Base-by-base conservation (phyloP, 1,284 basidiomycete species). In the Puccinia horiana region DNA sequence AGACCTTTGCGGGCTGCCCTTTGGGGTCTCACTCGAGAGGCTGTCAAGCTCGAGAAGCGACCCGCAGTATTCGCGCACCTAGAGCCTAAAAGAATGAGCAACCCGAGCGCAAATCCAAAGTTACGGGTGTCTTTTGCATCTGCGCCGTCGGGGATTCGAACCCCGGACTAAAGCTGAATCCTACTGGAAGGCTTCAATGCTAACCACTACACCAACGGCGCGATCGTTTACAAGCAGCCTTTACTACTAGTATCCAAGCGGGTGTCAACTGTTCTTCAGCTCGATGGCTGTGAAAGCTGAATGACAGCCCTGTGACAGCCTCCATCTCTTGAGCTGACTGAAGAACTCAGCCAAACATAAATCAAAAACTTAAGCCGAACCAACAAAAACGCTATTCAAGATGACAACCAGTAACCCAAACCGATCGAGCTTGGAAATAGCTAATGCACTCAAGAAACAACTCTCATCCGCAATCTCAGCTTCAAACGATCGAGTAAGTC, bases 141-240 rank as follows among this genome's bases (percentile, higher is more conserved):
- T 79, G 76, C 76, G 76, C 49, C 52, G 76, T 79, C 76, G 54
- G 75, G 75, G 75, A 76, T 44, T 76, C 75, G 75, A 76, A 76
- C 75, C 75, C 75, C 44, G 77, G 77, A 70, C 77, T 79, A 79
- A 79, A 79, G 77, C 77, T 79, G 11, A 47, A 52, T 65, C 40
- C n/a, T 2, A 23, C 35, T 79, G 77, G 77, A 79, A 79, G 77
- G 77, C 77, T 70, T 79, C 76, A 78, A 78, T 78, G 76, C 76
- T 78, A 78, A 78, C 76, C 76, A 63, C 76, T 78, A 78, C 77
- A 79, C 77, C 77, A 79, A 79, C 77, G 54, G 37, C 77, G 77
- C 77, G 4, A 20, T 52, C 12, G 20, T 20, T 52, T 44, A 44
- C 52, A 18, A n/a, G 52, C 18, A 56, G 52, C 18, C 18, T 56